Base-by-base conservation (phyloP, 1,284 basidiomycete species). In the Puccinia novopanici region DNA sequence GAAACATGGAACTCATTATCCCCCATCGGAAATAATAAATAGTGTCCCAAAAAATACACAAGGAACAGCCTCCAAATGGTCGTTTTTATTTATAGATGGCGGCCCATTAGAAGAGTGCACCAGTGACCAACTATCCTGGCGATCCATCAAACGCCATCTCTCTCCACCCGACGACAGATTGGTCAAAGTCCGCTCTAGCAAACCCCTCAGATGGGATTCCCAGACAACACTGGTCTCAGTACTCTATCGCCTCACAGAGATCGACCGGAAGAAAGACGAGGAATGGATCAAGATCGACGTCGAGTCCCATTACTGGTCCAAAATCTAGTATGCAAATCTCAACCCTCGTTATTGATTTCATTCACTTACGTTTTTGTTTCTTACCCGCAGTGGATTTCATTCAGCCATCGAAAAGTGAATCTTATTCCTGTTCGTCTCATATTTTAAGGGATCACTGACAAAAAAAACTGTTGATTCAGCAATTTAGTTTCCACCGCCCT, bases 101-200 rank as follows among this genome's bases (percentile, higher is more conserved):
- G 42, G 19, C 0, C 42, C 61, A 15, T 30, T 48, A 13, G 57
- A 74, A 34, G 24, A 61, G 48, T 4, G n/a, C 19, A 68, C 61
- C 10, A 40, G 27, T 2, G 52, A 48, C n/a, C 37, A 80, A 37
- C 50, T 80, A 22, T 80, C 77, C 13, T 9, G 40, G 3, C 19
- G 59, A 50, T 80, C 77, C 1, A 80, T 80, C 22, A 30, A 73
- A 30, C 34, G 59, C 0, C 45, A 80, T 68, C 59, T 65, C n/a
- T 17, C 61, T 34, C 79, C 82, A 83, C 85, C 84, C 84, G 86
- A 83, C 85, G 34, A 71, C 19, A 63, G 34, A 54, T 27, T 71
- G 17, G 34, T 73, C 24, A 57, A 61, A 24, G 50, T 80, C 19
- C 34, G 77, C 42, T 13, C 24, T 2, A 52, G 55, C 22, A 63